A percentile compares a stretch with the other conserved stretches of the same genome.
Evolutionary conservation across 108 stramenopile species (phyloP).

Genomic region (Skeletonema menzelii): DNA sequence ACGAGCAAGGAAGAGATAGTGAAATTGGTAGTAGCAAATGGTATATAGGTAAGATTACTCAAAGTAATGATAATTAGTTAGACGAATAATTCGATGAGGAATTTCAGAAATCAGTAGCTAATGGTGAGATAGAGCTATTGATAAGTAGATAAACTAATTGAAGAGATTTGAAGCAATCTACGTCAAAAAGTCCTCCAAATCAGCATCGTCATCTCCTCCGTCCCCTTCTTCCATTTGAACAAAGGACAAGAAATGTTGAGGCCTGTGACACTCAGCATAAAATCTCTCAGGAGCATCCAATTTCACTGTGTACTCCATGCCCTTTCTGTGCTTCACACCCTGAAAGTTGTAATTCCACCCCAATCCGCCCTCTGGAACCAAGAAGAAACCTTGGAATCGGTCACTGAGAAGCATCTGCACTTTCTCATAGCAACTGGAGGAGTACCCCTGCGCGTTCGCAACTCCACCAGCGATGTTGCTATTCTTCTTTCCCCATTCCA

Average conservation of each 20-base stretch:
- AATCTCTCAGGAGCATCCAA: constrained; percentile 91
- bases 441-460: constrained; percentile 90
- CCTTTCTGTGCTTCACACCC: constrained; percentile 92
- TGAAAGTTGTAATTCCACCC: constrained; percentile 99
- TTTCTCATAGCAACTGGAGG: constrained; percentile 94
- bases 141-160: not conserved
- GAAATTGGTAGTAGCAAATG: too few species aligned
- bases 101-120: too few species aligned
- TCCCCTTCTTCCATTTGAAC: constrained; percentile 93
- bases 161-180: not conserved
- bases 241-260: constrained; percentile 98
- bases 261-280: constrained; percentile 96
- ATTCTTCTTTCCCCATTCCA: constrained; percentile 97
- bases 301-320: constrained; percentile 92
- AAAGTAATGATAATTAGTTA: too few species aligned
- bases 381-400: constrained; percentile 97
- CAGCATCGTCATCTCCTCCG: constrained; percentile 83
- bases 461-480: constrained; percentile 86
- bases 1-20: too few species aligned
- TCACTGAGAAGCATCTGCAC: constrained; percentile 98
- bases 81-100: too few species aligned
- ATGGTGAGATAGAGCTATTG: not conserved
- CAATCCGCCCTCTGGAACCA: constrained; percentile 93
- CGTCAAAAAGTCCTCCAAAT: constrained; percentile 84
- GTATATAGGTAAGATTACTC: too few species aligned